Evolutionary conservation across 176 grass and related monocot genomes (phyloP), one percentile per base, ranked within the genome.

Genomic region (Thalia dealbata): DNA sequence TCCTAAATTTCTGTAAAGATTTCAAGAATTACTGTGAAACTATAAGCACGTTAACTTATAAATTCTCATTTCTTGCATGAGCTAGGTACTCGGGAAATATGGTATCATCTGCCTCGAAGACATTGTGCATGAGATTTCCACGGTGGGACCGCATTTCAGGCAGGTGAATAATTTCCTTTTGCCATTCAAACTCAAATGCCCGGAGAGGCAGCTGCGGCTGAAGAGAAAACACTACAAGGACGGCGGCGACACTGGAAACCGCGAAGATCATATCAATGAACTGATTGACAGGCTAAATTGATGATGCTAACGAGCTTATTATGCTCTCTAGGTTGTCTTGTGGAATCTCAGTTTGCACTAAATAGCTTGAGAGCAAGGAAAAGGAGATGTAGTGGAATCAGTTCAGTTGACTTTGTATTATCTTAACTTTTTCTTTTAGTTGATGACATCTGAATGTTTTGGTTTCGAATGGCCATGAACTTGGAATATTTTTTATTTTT

Each of bases 41-140:
- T 38, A 4, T 1, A 38, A 38, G 1, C 32, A 38, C 4, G 4
- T 38, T 1, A 1, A 38, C 32, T 38, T 38, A 1, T 38, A 38
- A 38, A 38, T 38, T 38, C 32, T 38, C 32, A 38, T 38, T 48
- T 48, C 46, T 7, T 70, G 14, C 9, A 29, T 52, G 45, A 58
- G 72, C 42, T 64, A 91, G 85, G 89, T 83, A 46, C 83, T 92
- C 8, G 86, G 86, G 10, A 61, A 77, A 8, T 66, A 85, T 7
- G 89, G 89, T 0, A 83, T 92, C 61, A 88, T 92, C 59, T 92
- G 89, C 41, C 66, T 92, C 48, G 86, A 88, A 79, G 89, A 92
- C 2, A 22, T 92, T 0, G 86, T 92, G 50, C 86, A 86, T 0
- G 89, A 88, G 41, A 86, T 92, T 3, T 64, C 78, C 1, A 88